Evolutionary conservation across 108 stramenopile genomes (phyloP), one percentile per base, ranked within the genome.

Genomic region (Pseudonitzschia delicatissima): DNA sequence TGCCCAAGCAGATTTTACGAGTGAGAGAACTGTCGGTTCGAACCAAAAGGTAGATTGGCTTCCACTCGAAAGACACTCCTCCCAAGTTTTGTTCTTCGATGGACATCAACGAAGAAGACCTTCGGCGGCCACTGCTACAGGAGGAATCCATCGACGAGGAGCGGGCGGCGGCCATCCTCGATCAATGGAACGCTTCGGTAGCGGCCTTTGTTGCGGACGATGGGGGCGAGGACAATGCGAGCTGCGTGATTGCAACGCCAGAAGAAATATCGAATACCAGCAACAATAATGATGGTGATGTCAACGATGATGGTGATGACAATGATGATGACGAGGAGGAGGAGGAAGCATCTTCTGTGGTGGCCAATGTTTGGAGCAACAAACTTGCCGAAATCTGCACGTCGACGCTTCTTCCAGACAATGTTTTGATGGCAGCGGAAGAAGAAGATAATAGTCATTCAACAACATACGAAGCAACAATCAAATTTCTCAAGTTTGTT

Each of bases 401-500:
- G 7, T 48, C 20, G 21, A 48, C 6, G 20, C 17, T 48, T 3
- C 47, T 48, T 21, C 47, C 47, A 23, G 47, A 48, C 23, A 40
- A 27, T 5, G 17, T 39, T 20, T 18, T 39, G 36, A 20, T 39
- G 2, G 34, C 12, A 35, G 42, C 23, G 27, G 7, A 55, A 27
- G 53, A 55, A 33, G n/a, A 2, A 0, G 53, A 55, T 4, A 51
- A 51, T 7, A n/a, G 6, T n/a, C 13, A 2, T n/a, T 13, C 42
- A 3, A 44, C 42, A 2, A 18, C 1, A 4, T 8, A 21, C 47
- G 4, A 21, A 2, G 60, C 18, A 26, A 26, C 12, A 3, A 35
- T 62, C 33, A 81, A 80, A 69, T 72, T 85, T 25, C 40, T 80
- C 36, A 87, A 86, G 58, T 79, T 90, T 32, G 31, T 78, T 29